Conservation (phyloP, 768 basidiomycete genomes). For the Collybia mongolica region DNA sequence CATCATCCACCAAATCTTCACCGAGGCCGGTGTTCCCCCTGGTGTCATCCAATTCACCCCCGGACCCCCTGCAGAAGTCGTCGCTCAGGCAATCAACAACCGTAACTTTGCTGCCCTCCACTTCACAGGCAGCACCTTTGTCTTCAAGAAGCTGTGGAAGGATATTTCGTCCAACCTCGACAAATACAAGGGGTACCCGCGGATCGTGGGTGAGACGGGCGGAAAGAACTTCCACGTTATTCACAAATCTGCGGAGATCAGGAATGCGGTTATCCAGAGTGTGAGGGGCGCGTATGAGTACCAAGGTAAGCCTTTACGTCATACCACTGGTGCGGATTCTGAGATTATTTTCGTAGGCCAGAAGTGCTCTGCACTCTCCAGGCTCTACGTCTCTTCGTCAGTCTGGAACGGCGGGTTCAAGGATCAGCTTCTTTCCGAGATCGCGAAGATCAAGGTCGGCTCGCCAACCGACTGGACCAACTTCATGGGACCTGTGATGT, state of each 20-base stretch:
- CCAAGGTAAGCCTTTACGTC: constrained; percentile 53
- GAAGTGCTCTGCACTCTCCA: constrained; percentile 94
- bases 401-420: constrained; percentile 89
- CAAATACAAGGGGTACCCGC: constrained; percentile 83
- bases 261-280: constrained; percentile 87
- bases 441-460: constrained; percentile 86
- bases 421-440: constrained; percentile 69
- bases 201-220: constrained; percentile 97
- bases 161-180: constrained; percentile 89
- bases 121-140: constrained; percentile 93
- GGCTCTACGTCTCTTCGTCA: constrained; percentile 86
- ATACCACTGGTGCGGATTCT: background rate
- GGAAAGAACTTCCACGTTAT: constrained; percentile 99
- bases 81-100: constrained; percentile 79
- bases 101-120: constrained; percentile 84
- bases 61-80: constrained; percentile 82
- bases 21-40: constrained; percentile 91
- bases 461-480: constrained; percentile 69
- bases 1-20: constrained; percentile 84
- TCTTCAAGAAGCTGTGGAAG: constrained; percentile 97
- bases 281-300: constrained; percentile 94
- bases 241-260: constrained; percentile 83
- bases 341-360: constrained; percentile 56
- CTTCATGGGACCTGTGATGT: constrained; percentile 99
- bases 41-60: constrained; percentile 98